These are phyloP conservation scores for Fraxinus dipetala DNA, from an alignment of 305 asterid genomes.

Conservation along the genomic window DNA sequence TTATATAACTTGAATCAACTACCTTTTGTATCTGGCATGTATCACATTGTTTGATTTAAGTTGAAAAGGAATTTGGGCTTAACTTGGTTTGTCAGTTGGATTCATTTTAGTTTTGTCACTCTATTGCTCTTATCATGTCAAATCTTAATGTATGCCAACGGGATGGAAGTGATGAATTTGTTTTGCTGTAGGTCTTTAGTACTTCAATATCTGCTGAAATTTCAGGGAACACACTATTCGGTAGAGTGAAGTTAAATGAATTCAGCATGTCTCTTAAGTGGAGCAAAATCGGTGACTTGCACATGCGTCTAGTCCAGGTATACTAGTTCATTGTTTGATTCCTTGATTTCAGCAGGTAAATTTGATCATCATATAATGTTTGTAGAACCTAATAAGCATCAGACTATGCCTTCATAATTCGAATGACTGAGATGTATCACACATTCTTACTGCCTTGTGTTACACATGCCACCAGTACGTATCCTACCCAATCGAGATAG, in stretches of 20 bases:
- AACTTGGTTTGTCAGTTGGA: constrained; percentile 7
- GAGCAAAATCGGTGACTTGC: constrained; percentile 87
- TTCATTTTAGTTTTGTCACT: neutral
- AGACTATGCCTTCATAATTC: neutral
- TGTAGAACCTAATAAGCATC: neutral
- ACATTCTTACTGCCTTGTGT: neutral
- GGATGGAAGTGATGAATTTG: neutral
- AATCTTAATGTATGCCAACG: neutral
- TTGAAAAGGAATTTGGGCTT: neutral
- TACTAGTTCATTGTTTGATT: constrained; percentile 8
- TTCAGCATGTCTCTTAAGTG: constrained; percentile 70
- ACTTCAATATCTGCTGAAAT: constrained; percentile 44
- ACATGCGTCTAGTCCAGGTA: constrained; percentile 81
- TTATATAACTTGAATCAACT: neutral
- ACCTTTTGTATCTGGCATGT: neutral
- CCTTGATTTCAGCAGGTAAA: neutral
- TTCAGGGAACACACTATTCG: constrained; percentile 48
- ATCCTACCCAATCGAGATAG: neutral
- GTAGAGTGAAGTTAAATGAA: constrained; percentile 51
- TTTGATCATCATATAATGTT: neutral
- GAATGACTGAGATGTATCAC: neutral
- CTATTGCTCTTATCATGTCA: neutral
- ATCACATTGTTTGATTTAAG: neutral
- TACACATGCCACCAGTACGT: neutral
- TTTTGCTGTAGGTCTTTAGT: neutral